Percentiles rank a stretch among this genome's conserved stretches.
phyloP scores from a whole-genome alignment of 495 filamentous ascomycete species.

The Xylaria grammica region DNA sequence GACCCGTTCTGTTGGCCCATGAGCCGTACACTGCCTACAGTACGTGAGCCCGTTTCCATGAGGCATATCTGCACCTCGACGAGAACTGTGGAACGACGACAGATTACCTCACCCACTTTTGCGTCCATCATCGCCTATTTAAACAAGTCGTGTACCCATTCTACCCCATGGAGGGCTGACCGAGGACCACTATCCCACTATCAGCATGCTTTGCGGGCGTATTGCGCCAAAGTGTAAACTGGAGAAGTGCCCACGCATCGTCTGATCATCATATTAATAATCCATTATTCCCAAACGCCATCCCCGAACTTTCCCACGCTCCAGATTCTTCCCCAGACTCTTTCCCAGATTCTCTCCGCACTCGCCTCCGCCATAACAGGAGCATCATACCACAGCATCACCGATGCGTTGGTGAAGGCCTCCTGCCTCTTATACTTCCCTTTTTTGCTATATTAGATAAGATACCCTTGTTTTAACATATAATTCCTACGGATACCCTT shows the following conservation, averaged over 20 bases:
- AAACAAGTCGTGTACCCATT: not conserved
- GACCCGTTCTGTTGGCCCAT: conserved; percentile 3
- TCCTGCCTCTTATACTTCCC: not conserved
- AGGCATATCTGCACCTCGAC: not conserved
- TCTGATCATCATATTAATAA: not conserved
- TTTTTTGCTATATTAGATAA: not conserved
- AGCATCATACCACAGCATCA: conserved; percentile 10
- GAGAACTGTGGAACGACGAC: conserved; percentile 6
- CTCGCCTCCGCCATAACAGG: not conserved
- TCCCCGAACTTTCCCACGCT: conserved; percentile 7
- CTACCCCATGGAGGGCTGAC: conserved; percentile 11
- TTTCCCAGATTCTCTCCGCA: not conserved
- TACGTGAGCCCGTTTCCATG: not conserved
- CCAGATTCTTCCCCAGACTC: conserved; percentile 8
- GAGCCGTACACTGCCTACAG: not conserved
- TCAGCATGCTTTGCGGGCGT: not conserved
- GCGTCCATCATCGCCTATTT: conserved; percentile 1
- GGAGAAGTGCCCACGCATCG: not conserved
- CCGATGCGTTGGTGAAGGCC: conserved; percentile 8
- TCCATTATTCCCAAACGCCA: not conserved
- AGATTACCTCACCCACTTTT: conserved; percentile 13
- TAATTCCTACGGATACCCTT: not conserved
- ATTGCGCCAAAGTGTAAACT: conserved; percentile 4
- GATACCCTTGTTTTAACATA: not conserved
- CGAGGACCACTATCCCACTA: not conserved